These are phyloP conservation scores for Talaromyces proteolyticus DNA, from an alignment of 495 filamentous ascomycete genomes.

Conservation along the genomic window DNA sequence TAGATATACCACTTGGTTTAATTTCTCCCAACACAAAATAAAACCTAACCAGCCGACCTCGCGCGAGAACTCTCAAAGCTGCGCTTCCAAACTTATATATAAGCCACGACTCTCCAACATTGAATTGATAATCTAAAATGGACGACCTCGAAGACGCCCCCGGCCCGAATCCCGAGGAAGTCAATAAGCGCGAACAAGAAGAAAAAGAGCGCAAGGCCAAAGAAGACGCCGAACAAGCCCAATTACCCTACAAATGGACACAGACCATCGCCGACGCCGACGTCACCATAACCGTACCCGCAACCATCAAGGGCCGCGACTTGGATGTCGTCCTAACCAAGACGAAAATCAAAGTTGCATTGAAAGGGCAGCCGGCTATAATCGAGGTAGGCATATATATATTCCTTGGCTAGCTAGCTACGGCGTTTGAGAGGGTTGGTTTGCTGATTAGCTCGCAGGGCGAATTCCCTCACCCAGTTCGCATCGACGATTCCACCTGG, in stretches of 20 bases:
- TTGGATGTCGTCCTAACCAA: slow-evolving; percentile 79
- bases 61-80: too few relatives aligned
- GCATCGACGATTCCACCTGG: slow-evolving; percentile 87
- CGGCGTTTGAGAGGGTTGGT: background rate
- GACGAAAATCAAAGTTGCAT: slow-evolving; percentile 66
- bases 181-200: slow-evolving; percentile 39
- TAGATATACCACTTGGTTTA: too few relatives aligned
- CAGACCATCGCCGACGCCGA: slow-evolving; percentile 94
- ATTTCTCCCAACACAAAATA: too few relatives aligned
- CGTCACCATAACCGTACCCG: slow-evolving; percentile 67
- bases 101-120: too few relatives aligned
- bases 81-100: too few relatives aligned
- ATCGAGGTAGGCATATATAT: slow-evolving; percentile 57
- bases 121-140: background rate
- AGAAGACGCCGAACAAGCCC: slow-evolving; percentile 82
- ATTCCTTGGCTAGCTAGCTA: background rate
- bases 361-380: slow-evolving; percentile 85
- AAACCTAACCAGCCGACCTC: too few relatives aligned
- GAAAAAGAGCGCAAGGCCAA: slow-evolving; percentile 68
- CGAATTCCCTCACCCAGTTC: slow-evolving; percentile 72
- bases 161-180: slow-evolving; percentile 46
- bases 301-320: slow-evolving; percentile 78
- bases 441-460: slow-evolving; percentile 47
- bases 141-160: slow-evolving; percentile 6
- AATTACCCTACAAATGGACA: slow-evolving; percentile 94